Evolutionary conservation across 306 rosid species (phyloP).

Genomic region (Pueraria montana): DNA sequence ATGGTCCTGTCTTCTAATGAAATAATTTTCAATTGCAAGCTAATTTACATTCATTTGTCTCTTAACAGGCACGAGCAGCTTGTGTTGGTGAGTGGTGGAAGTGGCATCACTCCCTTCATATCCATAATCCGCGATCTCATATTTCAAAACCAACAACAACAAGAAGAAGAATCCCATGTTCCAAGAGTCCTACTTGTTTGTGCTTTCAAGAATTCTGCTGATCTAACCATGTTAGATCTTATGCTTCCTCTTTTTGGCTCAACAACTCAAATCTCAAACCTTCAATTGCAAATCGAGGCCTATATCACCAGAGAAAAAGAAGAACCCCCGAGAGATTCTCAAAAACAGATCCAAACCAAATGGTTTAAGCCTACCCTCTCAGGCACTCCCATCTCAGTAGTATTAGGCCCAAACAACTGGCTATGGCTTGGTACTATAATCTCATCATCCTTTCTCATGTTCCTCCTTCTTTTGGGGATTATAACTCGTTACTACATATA

Average conservation of each 20-base stretch:
- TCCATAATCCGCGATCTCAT: slow-evolving; percentile 74
- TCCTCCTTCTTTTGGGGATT: slow-evolving; percentile 60
- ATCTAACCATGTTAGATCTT: slow-evolving; percentile 69
- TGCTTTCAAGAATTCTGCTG: slow-evolving; percentile 52
- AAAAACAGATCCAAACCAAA: slow-evolving; percentile 40
- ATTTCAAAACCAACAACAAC: slow-evolving; percentile 54
- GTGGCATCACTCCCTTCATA: slow-evolving; percentile 73
- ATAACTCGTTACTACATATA: slow-evolving; percentile 63
- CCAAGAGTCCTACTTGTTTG: slow-evolving; percentile 58
- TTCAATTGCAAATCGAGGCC: slow-evolving; percentile 61
- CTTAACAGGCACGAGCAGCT: slow-evolving; percentile 35
- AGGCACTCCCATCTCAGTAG: slow-evolving; percentile 54
- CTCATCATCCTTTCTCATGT: slow-evolving; percentile 57
- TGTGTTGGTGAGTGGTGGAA: slow-evolving; percentile 63
- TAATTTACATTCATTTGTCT: neutral
- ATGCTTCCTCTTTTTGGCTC: slow-evolving; percentile 54
- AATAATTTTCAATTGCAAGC: neutral
- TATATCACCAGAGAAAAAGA: slow-evolving; percentile 61
- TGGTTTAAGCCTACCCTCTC: slow-evolving; percentile 53
- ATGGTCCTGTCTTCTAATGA: neutral
- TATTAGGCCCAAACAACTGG: slow-evolving; percentile 64
- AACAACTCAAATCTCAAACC: slow-evolving; percentile 41
- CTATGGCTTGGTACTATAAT: slow-evolving; percentile 62
- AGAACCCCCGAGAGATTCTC: slow-evolving; percentile 41
- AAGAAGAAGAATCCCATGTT: slow-evolving; percentile 21